Conservation (phyloP, 805 yeast species). For the Pichia paraexigua region DNA sequence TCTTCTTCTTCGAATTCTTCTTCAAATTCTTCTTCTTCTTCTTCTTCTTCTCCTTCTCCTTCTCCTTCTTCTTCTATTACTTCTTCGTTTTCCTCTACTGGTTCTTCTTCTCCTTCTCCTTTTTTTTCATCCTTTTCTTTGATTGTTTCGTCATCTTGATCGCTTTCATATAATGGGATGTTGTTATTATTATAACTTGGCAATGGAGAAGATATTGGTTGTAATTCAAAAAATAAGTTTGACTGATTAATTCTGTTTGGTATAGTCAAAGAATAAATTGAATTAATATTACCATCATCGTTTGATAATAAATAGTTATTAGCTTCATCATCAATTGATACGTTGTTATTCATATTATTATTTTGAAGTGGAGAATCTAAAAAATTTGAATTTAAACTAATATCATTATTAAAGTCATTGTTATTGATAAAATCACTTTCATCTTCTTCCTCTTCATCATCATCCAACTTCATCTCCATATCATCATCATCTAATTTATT, state of each 20-base stretch:
- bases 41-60: neutral
- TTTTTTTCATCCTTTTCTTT: constrained; percentile 2
- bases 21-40: constrained; percentile 9
- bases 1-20: constrained; percentile 3
- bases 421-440: neutral
- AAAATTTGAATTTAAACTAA: neutral
- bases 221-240: neutral
- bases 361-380: neutral
- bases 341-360: neutral
- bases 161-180: neutral
- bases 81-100: too few relatives aligned
- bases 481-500: constrained; percentile 25
- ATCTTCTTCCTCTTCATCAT: constrained; percentile 4
- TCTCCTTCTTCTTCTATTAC: constrained; percentile 5
- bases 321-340: constrained; percentile 12
- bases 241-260: constrained; percentile 12
- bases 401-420: neutral
- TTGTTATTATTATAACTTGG: neutral
- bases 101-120: neutral
- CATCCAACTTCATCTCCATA: constrained; percentile 12
- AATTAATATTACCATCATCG: constrained; percentile 10
- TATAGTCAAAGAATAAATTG: constrained; percentile 23
- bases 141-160: constrained; percentile 1
- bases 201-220: neutral
- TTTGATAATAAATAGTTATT: constrained; percentile 14